Evolutionary conservation across 148 eudicot species (phyloP).

Genomic region (Pharnaceum exiguum): DNA sequence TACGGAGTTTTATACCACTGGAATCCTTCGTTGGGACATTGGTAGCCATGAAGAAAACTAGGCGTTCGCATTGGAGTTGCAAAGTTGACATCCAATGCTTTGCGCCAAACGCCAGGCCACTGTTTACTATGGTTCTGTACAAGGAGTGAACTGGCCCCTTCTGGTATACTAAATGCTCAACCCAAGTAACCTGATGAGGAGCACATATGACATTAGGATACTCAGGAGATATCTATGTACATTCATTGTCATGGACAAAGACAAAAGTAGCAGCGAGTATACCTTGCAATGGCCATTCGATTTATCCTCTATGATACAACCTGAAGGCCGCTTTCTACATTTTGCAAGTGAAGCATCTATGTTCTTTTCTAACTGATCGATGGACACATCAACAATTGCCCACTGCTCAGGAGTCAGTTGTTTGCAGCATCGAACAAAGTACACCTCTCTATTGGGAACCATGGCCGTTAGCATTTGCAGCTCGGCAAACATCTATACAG

Average conservation of each 20-base stretch:
- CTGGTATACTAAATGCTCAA: conserved; percentile 88
- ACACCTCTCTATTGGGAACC: conserved; percentile 88
- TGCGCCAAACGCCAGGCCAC: conserved; percentile 92
- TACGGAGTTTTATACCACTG: conserved; percentile 39
- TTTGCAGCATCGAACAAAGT: conserved; percentile 82
- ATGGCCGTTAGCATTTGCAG: conserved; percentile 90
- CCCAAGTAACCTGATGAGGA: conserved; percentile 72
- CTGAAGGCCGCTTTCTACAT: conserved; percentile 84
- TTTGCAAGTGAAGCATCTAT: conserved; percentile 64
- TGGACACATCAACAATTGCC: conserved; percentile 89
- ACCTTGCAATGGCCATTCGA: conserved; percentile 96
- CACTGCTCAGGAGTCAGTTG: conserved; percentile 72
- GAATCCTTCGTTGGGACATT: conserved; percentile 90
- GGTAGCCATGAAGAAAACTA: conserved; percentile 87
- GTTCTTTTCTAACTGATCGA: conserved; percentile 69
- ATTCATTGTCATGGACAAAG: not conserved
- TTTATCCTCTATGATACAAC: conserved; percentile 93
- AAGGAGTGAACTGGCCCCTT: conserved; percentile 55
- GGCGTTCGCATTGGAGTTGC: conserved; percentile 87
- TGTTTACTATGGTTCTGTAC: conserved; percentile 69
- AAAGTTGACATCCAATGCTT: conserved; percentile 79
- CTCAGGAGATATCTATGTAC: no score
- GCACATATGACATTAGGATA: not conserved
- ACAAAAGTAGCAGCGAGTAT: not conserved
- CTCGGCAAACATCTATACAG: conserved; percentile 87